Conservation (phyloP, 805 yeast genomes). For the Lachancea cidri region DNA sequence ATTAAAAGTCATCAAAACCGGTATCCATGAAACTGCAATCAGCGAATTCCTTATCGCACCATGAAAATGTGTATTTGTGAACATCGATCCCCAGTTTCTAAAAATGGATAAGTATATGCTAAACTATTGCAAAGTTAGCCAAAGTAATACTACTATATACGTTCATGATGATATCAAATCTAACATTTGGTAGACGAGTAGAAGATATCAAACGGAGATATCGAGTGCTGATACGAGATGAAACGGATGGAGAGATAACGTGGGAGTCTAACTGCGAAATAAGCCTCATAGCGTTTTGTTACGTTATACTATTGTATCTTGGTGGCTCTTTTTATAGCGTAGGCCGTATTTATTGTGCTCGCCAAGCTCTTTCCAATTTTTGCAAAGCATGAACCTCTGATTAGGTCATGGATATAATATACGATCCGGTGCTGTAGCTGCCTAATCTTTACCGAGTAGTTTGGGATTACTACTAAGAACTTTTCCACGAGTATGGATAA, state of each 20-base stretch:
- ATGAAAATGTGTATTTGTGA: background rate
- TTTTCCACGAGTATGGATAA: constrained; percentile 58
- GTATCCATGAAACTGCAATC: constrained; percentile 63
- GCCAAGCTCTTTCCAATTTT: constrained; percentile 77
- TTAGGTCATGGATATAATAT: constrained; percentile 71
- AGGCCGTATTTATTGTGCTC: constrained; percentile 69
- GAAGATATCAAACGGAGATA: no score
- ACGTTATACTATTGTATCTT: no score
- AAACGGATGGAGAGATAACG: no score
- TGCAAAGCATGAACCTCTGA: constrained; percentile 76
- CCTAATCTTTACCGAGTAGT: constrained; percentile 79
- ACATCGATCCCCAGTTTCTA: no score
- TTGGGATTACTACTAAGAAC: constrained; percentile 65
- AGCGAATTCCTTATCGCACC: constrained; percentile 23
- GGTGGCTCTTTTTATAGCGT: constrained; percentile 74
- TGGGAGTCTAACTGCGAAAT: no score
- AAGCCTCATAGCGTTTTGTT: no score
- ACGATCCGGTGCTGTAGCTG: constrained; percentile 81
- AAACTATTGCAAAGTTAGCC: no score
- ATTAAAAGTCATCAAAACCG: constrained; percentile 63
- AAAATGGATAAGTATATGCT: no score
- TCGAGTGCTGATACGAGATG: no score
- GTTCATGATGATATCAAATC: no score
- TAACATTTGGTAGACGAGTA: no score
- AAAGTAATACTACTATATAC: no score